Conservation (phyloP, 163 green algal genomes). For the Scenedesmus sp. region DNA sequence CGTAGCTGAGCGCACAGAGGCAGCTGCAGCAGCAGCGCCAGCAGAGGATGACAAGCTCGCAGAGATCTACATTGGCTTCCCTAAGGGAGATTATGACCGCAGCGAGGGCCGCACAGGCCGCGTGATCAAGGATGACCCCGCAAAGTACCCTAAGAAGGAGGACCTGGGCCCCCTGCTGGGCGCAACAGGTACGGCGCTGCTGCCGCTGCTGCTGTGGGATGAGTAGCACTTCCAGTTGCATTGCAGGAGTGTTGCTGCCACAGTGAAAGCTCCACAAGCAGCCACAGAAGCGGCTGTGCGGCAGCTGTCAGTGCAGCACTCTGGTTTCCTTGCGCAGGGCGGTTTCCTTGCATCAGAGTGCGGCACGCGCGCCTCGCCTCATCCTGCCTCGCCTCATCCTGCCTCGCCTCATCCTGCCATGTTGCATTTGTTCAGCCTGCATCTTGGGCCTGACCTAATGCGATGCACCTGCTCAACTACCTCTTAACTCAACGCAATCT, state of each 20-base stretch:
- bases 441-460: too few relatives aligned
- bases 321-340: too few relatives aligned
- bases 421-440: too few relatives aligned
- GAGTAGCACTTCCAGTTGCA: not conserved
- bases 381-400: too few relatives aligned
- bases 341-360: too few relatives aligned
- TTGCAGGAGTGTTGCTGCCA: not conserved
- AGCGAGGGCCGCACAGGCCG: slow-evolving; percentile 69
- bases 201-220: not conserved
- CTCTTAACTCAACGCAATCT: too few relatives aligned
- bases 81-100: slow-evolving; percentile 53
- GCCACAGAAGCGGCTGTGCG: not conserved
- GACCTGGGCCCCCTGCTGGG: slow-evolving; percentile 62
- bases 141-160: slow-evolving; percentile 81
- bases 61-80: slow-evolving; percentile 42
- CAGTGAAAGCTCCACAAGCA: not conserved
- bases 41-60: slow-evolving; percentile 7
- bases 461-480: too few relatives aligned
- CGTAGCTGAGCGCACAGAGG: not conserved
- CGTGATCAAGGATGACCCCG: slow-evolving; percentile 80
- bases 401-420: too few relatives aligned
- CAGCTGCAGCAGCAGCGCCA: slow-evolving; percentile 17
- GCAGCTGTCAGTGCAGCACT: not conserved
- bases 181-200: slow-evolving; percentile 40
- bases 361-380: too few relatives aligned